Evolutionary conservation across 306 rosid genomes (phyloP), one percentile per base, ranked within the genome.

Genomic region (Fragaria vesca): DNA sequence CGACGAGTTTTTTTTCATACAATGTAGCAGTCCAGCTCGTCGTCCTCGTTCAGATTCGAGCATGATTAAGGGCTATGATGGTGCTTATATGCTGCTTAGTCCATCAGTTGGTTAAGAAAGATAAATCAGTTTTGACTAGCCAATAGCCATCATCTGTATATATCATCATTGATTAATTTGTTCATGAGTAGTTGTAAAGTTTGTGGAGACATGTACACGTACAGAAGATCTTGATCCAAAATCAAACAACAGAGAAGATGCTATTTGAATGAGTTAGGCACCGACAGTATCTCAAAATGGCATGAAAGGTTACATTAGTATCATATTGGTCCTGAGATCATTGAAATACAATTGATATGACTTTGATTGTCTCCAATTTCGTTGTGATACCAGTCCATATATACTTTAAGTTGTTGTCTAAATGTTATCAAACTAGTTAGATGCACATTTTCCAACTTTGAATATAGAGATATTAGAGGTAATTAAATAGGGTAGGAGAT

Each of bases 1-100:
- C 20, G 21, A 38, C 26, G 20, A n/a, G 21, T 45, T 61, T 54
- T 54, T 12, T 8, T 57, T 81, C 16, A 36, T 79, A 54, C 81
- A 71, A 81, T 70, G 74, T 18, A 81, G 82, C 42, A 21, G 34
- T 60, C 84, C 82, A 2, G 34, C 73, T 51, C 75, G 66, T 70
- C 55, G 40, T 46, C 79, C 58, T 70, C 40, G 65, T 57, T 24
- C 67, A 21, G 46, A 8, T 5, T 45, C 57, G 2, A 32, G 66
- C 38, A 48, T 34, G 17, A 21, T 65, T 47, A 62, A 38, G 2
- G 45, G 32, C 2, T 58, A 26, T 55, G 57, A 12, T 18, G 73
- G 68, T 26, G 76, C 40, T 11, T 76, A 81, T 40, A 63, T 58
- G 74, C 12, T 62, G n/a, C 63, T 81, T 16, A 76, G 60, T 51